Evolutionary conservation across 345 rosid genomes (phyloP).

Genomic region (Laguncularia racemosa): DNA sequence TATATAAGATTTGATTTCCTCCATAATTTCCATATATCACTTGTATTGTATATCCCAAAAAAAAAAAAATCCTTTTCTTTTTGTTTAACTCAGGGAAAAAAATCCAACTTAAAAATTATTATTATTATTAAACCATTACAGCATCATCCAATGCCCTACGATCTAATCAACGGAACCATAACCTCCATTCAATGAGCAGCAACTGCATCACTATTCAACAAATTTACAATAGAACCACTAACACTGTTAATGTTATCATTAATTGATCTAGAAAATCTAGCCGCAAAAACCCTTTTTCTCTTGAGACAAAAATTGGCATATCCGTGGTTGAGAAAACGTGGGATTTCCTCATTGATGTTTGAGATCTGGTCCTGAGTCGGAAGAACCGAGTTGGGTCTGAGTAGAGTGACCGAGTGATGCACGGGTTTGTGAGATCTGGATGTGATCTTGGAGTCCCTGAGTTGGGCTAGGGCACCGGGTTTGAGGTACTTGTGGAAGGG

Average conservation of each 20-base stretch:
- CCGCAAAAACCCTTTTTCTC: constrained; percentile 46
- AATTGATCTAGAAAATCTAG: constrained; percentile 31
- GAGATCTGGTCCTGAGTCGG: constrained; percentile 11
- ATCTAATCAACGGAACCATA: background rate
- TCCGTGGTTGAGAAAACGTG: constrained; percentile 23
- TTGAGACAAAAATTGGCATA: constrained; percentile 28
- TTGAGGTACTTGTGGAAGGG: constrained; percentile 37
- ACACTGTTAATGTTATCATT: constrained; percentile 16
- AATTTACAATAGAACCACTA: constrained; percentile 16
- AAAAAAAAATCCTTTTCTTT: no score
- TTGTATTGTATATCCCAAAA: no score
- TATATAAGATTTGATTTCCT: no score
- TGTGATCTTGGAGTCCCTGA: constrained; percentile 46
- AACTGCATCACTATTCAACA: constrained; percentile 25
- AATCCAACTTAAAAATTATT: no score
- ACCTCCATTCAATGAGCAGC: constrained; percentile 36
- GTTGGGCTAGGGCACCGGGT: constrained; percentile 52
- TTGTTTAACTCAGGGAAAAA: no score
- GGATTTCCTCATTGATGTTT: constrained; percentile 21
- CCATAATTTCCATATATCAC: no score
- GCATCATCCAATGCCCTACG: background rate
- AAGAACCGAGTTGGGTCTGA: constrained; percentile 7
- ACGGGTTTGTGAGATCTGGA: constrained; percentile 32
- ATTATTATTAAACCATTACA: no score
- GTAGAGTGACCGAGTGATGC: constrained; percentile 8